Conservation (phyloP, 2,329 filamentous ascomycete genomes). For the Taxawa tesnikishii region DNA sequence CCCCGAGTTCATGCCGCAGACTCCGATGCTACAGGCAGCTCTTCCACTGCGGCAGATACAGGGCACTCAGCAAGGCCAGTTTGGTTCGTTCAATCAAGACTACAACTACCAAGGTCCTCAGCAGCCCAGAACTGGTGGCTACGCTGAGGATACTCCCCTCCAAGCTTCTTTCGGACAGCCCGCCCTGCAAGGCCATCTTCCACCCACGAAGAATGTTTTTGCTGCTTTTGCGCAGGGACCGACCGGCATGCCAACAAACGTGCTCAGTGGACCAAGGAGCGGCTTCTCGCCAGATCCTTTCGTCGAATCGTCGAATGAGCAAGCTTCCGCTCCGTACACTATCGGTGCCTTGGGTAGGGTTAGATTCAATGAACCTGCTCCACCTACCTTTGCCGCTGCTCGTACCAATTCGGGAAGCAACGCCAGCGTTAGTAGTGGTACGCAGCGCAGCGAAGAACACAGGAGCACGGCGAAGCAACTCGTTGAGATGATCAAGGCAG, state of each 20-base stretch:
- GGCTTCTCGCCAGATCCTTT: neutral
- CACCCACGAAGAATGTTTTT: neutral
- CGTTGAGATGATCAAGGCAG: conserved; percentile 6
- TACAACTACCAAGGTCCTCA: neutral
- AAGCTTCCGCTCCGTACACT: conserved; percentile 1
- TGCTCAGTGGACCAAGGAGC: no score
- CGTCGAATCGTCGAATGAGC: neutral
- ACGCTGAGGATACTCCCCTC: neutral
- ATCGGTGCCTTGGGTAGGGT: neutral
- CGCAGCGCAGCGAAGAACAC: neutral
- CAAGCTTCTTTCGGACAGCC: neutral
- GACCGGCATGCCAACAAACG: no score
- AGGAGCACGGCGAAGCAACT: neutral
- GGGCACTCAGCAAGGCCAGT: no score
- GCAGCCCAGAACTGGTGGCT: neutral
- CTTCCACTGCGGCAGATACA: no score
- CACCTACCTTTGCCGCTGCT: neutral
- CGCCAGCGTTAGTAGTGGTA: neutral
- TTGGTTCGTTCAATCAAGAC: neutral
- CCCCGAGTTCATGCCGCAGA: conserved; percentile 3
- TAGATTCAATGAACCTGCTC: neutral
- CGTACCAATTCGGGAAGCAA: neutral
- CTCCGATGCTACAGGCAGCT: neutral
- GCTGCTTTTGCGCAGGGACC: no score
- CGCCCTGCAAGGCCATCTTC: neutral